Percentiles rank a stretch among this genome's conserved stretches.
Evolutionary conservation across 805 yeast species (phyloP).

Genomic region (Hanseniaspora thailandica): DNA sequence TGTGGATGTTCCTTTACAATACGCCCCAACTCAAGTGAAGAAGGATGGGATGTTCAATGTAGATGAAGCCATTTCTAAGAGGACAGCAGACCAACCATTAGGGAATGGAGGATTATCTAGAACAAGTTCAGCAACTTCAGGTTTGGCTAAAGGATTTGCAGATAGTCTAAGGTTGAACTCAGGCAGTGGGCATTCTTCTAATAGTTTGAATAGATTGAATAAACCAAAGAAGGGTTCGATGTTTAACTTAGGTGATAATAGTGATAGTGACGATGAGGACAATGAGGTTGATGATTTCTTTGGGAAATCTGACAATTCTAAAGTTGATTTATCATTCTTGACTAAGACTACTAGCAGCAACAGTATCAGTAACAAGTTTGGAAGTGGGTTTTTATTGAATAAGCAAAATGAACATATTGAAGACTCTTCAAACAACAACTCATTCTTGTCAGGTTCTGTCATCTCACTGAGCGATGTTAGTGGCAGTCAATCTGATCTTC

Average conservation of each 20-base stretch:
- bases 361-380: neutral
- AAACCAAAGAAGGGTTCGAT: neutral
- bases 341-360: slow-evolving; percentile 20
- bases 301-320: slow-evolving; percentile 20
- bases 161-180: slow-evolving; percentile 6
- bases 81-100: neutral
- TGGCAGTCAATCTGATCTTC: neutral
- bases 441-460: neutral
- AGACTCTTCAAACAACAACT: neutral
- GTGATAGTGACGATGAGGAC: slow-evolving; percentile 13
- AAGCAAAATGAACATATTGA: neutral
- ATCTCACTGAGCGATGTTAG: neutral
- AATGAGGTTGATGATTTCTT: slow-evolving; percentile 18
- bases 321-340: slow-evolving; percentile 16
- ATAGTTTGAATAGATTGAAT: neutral
- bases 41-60: neutral
- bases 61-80: neutral
- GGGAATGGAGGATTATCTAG: neutral
- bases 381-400: neutral
- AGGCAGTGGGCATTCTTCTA: neutral
- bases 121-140: neutral
- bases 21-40: neutral
- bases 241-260: neutral
- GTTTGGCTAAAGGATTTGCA: slow-evolving; percentile 8
- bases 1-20: slow-evolving; percentile 29